Evolutionary conservation across 148 eudicot genomes (phyloP).

Genomic region (Arbutus unedo): DNA sequence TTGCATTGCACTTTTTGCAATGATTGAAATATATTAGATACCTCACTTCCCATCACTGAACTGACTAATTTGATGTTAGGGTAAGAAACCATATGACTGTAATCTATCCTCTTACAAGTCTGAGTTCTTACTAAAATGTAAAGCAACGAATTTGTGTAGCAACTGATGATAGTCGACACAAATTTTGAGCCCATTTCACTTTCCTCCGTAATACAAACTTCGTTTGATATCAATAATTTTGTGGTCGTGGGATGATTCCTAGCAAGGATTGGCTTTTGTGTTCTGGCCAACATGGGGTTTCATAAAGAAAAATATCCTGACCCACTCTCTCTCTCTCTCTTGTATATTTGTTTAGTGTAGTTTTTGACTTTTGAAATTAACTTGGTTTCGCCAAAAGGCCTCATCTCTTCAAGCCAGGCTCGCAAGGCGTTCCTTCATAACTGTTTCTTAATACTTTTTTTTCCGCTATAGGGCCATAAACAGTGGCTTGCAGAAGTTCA

Average conservation of each 20-base stretch:
- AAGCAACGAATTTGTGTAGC: background rate
- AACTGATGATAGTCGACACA: background rate
- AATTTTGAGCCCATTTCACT: background rate
- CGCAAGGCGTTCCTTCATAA: background rate
- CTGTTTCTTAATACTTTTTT: background rate
- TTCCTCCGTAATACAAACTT: background rate
- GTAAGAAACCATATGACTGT: background rate
- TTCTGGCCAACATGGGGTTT: background rate
- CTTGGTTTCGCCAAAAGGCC: no score
- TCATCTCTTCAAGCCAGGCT: no score
- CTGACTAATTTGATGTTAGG: background rate
- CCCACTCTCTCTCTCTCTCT: background rate
- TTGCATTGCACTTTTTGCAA: background rate
- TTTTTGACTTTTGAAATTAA: background rate
- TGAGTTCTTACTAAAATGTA: background rate
- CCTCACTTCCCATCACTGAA: background rate
- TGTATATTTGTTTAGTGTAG: background rate
- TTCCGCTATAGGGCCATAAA: slow-evolving; percentile 58
- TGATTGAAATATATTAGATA: background rate
- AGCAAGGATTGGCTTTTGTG: background rate
- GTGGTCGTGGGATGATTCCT: background rate
- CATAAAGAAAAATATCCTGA: background rate
- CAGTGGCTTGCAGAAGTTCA: slow-evolving; percentile 93
- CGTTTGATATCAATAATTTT: background rate
- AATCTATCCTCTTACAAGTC: background rate